A percentile compares a stretch with the other conserved stretches of the same genome.
These are phyloP conservation scores for Chaetomium cochliodes DNA, from an alignment of 495 filamentous ascomycete species.

Conservation along the genomic window DNA sequence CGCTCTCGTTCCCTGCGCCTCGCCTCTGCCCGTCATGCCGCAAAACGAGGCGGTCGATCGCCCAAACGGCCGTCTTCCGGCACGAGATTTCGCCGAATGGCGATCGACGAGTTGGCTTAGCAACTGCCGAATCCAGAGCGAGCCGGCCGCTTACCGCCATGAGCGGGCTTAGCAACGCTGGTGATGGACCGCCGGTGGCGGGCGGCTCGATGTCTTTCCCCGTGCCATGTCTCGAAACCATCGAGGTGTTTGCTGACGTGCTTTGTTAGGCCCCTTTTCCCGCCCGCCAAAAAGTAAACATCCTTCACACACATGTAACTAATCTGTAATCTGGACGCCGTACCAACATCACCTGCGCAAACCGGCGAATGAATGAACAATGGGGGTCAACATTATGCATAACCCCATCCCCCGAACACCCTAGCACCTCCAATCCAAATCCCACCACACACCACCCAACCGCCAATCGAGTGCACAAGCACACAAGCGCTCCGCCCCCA, in stretches of 20 bases:
- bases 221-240: background rate
- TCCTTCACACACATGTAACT: too few species aligned
- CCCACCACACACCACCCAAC: too few species aligned
- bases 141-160: background rate
- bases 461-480: too few species aligned
- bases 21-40: constrained; percentile 1
- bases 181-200: background rate
- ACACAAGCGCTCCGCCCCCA: too few species aligned
- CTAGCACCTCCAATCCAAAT: too few species aligned
- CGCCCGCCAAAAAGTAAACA: too few species aligned
- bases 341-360: too few species aligned
- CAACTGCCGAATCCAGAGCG: constrained; percentile 6
- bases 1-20: background rate
- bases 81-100: constrained; percentile 9
- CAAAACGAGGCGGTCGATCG: background rate
- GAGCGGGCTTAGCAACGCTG: background rate
- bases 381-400: too few species aligned
- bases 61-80: background rate
- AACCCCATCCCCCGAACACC: too few species aligned
- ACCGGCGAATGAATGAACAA: too few species aligned
- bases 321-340: too few species aligned
- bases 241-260: background rate
- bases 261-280: too few species aligned
- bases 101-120: constrained; percentile 9
- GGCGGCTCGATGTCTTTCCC: background rate